A percentile compares a stretch with the other conserved stretches of the same genome.
phyloP scores from a whole-genome alignment of 1,139 yeast species.

The Diutina sp. region DNA sequence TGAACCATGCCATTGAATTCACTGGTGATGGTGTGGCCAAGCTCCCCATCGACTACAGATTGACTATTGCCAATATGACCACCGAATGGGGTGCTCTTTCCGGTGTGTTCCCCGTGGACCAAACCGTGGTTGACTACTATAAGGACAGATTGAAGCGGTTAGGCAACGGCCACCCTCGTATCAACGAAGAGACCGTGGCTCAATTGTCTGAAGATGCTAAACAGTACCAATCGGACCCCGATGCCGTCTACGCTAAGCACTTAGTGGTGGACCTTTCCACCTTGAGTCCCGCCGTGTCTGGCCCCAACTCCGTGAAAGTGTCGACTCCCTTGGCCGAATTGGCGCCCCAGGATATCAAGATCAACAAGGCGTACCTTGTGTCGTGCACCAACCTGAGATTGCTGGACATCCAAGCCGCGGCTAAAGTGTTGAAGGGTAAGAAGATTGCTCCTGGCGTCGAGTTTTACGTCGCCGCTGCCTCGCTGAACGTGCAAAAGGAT shows the following conservation, averaged over 20 bases:
- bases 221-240: conserved; percentile 35
- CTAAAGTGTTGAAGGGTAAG: conserved; percentile 66
- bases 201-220: conserved; percentile 27
- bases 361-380: conserved; percentile 93
- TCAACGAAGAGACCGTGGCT: conserved; percentile 47
- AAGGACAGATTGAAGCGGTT: conserved; percentile 48
- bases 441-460: conserved; percentile 84
- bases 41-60: conserved; percentile 77
- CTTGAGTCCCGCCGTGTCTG: conserved; percentile 83
- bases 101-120: conserved; percentile 91
- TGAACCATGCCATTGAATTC: conserved; percentile 95
- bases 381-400: conserved; percentile 94
- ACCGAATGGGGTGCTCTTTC: conserved; percentile 99
- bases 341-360: conserved; percentile 57
- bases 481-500: conserved; percentile 81
- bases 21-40: conserved; percentile 73
- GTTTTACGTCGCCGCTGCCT: conserved; percentile 95
- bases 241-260: conserved; percentile 80
- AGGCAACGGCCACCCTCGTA: conserved; percentile 80
- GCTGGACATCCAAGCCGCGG: conserved; percentile 91
- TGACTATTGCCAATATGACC: conserved; percentile 97
- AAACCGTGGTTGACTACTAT: conserved; percentile 66
- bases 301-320: conserved; percentile 94
- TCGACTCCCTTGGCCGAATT: conserved; percentile 69
- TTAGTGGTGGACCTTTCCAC: conserved; percentile 72